Evolutionary conservation across 2,329 filamentous ascomycete species (phyloP).

Genomic region (Pseudovirgaria hyperparasitica): DNA sequence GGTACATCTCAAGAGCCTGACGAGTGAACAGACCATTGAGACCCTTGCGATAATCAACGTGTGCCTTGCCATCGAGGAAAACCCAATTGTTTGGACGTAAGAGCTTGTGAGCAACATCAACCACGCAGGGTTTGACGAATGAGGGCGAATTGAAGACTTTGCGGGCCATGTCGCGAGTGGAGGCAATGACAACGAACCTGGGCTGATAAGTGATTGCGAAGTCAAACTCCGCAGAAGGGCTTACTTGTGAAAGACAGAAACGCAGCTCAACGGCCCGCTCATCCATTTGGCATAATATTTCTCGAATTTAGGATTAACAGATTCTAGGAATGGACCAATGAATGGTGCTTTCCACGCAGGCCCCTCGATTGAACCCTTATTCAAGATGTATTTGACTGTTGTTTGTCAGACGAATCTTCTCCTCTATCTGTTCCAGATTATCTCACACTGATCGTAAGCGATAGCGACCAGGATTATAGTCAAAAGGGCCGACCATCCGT

Average conservation of each 20-base stretch:
- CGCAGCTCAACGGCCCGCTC: conserved; percentile 85
- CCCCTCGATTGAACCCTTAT: conserved; percentile 34
- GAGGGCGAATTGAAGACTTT: conserved; percentile 92
- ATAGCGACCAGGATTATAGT: conserved; percentile 60
- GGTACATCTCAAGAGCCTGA: conserved; percentile 72
- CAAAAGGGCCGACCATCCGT: conserved; percentile 53
- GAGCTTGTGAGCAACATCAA: conserved; percentile 87
- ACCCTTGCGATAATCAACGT: conserved; percentile 95
- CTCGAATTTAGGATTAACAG: conserved; percentile 80
- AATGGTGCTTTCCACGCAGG: conserved; percentile 36
- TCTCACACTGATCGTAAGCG: conserved; percentile 82
- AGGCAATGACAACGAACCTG: conserved; percentile 94
- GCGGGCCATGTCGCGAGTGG: conserved; percentile 84
- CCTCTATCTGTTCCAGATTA: neutral
- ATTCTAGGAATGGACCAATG: conserved; percentile 88
- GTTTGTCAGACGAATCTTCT: conserved; percentile 3
- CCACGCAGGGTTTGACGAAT: conserved; percentile 92
- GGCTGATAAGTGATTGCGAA: conserved; percentile 2
- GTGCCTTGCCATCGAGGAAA: conserved; percentile 86
- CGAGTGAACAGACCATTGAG: conserved; percentile 91
- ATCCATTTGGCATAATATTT: conserved; percentile 88
- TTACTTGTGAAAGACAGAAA: conserved; percentile 98
- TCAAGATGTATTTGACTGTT: conserved; percentile 33
- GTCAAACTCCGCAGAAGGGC: conserved; percentile 3
- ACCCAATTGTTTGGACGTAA: conserved; percentile 91